phyloP scores from a whole-genome alignment of 2,329 filamentous ascomycete species.

The Colletotrichum sp. region DNA sequence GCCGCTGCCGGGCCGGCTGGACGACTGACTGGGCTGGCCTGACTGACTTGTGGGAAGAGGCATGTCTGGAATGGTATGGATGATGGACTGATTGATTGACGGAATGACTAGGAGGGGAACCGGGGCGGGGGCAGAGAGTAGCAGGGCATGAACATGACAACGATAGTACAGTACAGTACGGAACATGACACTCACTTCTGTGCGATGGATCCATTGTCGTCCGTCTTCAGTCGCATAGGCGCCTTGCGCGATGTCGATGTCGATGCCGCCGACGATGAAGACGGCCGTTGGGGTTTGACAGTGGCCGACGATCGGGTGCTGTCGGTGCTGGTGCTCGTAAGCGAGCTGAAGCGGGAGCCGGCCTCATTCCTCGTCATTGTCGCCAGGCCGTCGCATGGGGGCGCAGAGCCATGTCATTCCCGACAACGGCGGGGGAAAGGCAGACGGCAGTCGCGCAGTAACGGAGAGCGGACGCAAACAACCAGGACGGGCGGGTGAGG shows the following conservation, averaged over 20 bases:
- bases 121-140: background rate
- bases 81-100: background rate
- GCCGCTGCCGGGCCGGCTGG: background rate
- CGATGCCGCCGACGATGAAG: slow-evolving; percentile 18
- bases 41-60: background rate
- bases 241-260: slow-evolving; percentile 31
- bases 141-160: background rate
- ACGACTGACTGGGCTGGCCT: background rate
- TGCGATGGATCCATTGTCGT: slow-evolving; percentile 46
- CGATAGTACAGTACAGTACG: background rate
- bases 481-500: background rate
- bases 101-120: background rate
- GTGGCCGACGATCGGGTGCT: slow-evolving; percentile 73
- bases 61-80: background rate
- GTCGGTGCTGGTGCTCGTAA: slow-evolving; percentile 68
- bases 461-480: background rate
- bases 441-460: background rate
- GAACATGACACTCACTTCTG: slow-evolving; percentile 33
- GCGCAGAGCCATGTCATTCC: slow-evolving; percentile 22
- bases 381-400: slow-evolving; percentile 36
- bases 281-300: slow-evolving; percentile 52
- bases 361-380: slow-evolving; percentile 74
- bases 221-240: slow-evolving; percentile 36
- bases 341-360: slow-evolving; percentile 68
- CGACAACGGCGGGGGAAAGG: background rate